Evolutionary conservation across 2,329 filamentous ascomycete genomes (phyloP), one percentile per base, ranked within the genome.

Genomic region (Knufia petricola): DNA sequence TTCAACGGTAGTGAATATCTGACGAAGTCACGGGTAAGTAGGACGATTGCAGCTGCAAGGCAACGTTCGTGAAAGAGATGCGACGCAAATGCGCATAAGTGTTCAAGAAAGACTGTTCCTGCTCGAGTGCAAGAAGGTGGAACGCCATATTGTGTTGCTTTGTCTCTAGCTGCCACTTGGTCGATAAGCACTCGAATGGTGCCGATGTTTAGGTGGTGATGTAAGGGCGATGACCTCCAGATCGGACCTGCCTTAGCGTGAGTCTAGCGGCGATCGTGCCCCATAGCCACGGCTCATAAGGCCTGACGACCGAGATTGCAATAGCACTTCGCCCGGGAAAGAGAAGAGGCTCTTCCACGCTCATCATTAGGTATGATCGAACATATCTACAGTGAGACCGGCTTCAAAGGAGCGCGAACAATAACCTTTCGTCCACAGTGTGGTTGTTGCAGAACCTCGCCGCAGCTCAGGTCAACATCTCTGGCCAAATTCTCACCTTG

Each of bases 381-480:
- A n/a, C n/a, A n/a, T n/a, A n/a, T n/a, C n/a, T n/a, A n/a, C n/a
- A n/a, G n/a, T n/a, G n/a, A n/a, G n/a, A n/a, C n/a, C n/a, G n/a
- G n/a, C n/a, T 28, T 28, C 26, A 28, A 28, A 28, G 26, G 12
- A 28, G 26, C 26, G 50, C 75, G 78, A 6, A 28, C 26, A n/a
- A n/a, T n/a, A n/a, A n/a, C n/a, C n/a, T n/a, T n/a, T 12, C 12
- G 6, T 28, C 26, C 12, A 28, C 26, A 12, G 26, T 28, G n/a
- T n/a, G n/a, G n/a, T n/a, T n/a, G n/a, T 12, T 12, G 12, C 12
- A 12, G 12, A 28, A 28, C 26, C 26, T 28, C 12, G 26, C 26
- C 6, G 26, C 26, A 6, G 10, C 32, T 36, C 13, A 36, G 4
- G 32, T 36, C 32, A 36, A 17, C 32, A 36, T 36, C 32, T 36